Evolutionary conservation across 208 protist species (phyloP).

Genomic region (Leishmania amazonensis): DNA sequence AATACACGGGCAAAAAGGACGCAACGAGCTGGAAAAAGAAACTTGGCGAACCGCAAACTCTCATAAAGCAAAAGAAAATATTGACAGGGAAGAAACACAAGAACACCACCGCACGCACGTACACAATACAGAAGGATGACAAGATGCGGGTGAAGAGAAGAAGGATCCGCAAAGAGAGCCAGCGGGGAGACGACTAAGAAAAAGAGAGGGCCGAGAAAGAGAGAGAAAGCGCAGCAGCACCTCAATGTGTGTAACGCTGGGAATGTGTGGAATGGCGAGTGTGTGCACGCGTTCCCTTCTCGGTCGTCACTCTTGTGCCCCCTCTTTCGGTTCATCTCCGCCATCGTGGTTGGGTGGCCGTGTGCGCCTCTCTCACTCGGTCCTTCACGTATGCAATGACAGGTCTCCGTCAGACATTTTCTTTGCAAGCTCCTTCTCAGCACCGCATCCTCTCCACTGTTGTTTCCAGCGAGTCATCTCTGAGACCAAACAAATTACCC

Average conservation of each 20-base stretch:
- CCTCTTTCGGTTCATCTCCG: background rate
- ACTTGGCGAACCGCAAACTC: background rate
- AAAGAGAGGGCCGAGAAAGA: background rate
- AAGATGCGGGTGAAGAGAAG: background rate
- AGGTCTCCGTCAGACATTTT: background rate
- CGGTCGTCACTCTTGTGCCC: background rate
- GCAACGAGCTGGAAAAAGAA: background rate
- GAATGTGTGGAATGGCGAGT: background rate
- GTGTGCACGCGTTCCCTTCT: background rate
- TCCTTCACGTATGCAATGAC: background rate
- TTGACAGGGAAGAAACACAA: background rate
- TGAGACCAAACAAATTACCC: background rate
- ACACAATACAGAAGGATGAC: background rate
- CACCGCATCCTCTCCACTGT: background rate
- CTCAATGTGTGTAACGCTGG: background rate
- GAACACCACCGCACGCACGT: background rate
- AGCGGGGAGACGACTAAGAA: background rate
- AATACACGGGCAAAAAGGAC: background rate
- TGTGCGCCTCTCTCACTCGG: background rate
- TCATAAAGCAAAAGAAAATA: background rate
- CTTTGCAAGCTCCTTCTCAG: background rate
- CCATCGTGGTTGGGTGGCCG: background rate
- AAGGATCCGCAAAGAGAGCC: background rate
- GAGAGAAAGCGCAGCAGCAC: background rate
- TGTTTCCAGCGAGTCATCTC: background rate